Evolutionary conservation across 441 rosid genomes (phyloP), one percentile per base, ranked within the genome.

Genomic region (Croton laevigatus): DNA sequence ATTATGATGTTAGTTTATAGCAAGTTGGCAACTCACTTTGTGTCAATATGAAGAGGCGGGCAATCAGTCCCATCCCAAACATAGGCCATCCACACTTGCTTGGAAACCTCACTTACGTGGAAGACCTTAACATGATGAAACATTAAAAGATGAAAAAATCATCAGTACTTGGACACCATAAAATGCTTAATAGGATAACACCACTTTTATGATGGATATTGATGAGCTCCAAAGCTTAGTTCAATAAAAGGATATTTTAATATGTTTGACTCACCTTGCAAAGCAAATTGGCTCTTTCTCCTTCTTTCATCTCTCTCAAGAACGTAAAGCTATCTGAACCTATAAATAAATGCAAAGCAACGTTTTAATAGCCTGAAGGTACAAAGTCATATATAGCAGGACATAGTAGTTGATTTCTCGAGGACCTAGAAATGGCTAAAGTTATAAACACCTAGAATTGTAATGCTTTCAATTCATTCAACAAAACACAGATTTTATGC

Each of bases 31-130:
- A 84, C 93, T 85, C 81, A 93, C 98, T 72, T 86, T 54, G 79
- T 45, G n/a, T 65, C 46, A 70, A 90, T 83, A 46, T 70, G 70
- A 59, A 71, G 59, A 8, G 90, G 87, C 32, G 93, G 89, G 73
- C 87, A 78, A 85, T 94, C 99, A 67, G 97, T 92, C 71, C 98
- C 98, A 82, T 94, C 99, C 99, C 99, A 94, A 71, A 92, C 80
- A 76, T 85, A 85, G 80, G 80, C 78, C 60, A 83, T 65, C 84
- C 79, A 81, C 75, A 68, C 75, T 48, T 85, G 71, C 55, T 86
- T 74, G 67, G 75, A 58, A 73, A 72, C 77, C 69, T 87, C 79
- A 36, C 73, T 75, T n/a, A 68, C 70, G 78, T 86, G 90, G 59
- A 94, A 91, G 67, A 94, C 76, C 97, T 94, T 42, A 62, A 75